Conservation (phyloP, 192 early-diverging fungal species). For the Umbelopsis sp. region DNA sequence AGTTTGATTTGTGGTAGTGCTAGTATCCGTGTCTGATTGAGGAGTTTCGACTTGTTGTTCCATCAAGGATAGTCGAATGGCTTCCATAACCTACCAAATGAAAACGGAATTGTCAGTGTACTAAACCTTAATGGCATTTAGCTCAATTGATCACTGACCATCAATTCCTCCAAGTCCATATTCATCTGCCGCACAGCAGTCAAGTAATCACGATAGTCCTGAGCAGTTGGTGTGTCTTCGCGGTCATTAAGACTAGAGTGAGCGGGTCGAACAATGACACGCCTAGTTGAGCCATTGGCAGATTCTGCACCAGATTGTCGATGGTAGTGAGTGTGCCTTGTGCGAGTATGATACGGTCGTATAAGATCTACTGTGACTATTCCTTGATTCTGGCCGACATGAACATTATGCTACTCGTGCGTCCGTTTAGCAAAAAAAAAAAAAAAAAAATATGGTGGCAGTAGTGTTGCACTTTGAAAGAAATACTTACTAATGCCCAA, state of each 20-base stretch:
- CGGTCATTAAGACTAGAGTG: neutral
- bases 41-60: neutral
- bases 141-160: neutral
- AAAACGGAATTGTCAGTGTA: neutral
- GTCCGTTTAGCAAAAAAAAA: neutral
- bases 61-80: conserved; percentile 25
- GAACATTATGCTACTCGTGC: neutral
- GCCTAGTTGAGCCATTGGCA: conserved; percentile 2
- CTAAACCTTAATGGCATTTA: neutral
- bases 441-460: too few species aligned
- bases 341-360: neutral
- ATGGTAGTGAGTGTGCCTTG: neutral
- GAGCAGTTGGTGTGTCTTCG: neutral
- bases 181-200: neutral
- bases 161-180: conserved; percentile 28
- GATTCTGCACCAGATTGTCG: conserved; percentile 11
- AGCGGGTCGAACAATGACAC: conserved; percentile 19
- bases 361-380: neutral
- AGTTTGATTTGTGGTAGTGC: neutral
- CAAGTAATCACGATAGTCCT: conserved; percentile 14
- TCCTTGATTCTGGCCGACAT: neutral
- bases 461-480: neutral
- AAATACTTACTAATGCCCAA: neutral
- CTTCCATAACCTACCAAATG: conserved; percentile 20
- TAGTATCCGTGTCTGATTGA: neutral